These are phyloP conservation scores for Noccaea caerulescens DNA, from an alignment of 345 rosid species.

Conservation along the genomic window DNA sequence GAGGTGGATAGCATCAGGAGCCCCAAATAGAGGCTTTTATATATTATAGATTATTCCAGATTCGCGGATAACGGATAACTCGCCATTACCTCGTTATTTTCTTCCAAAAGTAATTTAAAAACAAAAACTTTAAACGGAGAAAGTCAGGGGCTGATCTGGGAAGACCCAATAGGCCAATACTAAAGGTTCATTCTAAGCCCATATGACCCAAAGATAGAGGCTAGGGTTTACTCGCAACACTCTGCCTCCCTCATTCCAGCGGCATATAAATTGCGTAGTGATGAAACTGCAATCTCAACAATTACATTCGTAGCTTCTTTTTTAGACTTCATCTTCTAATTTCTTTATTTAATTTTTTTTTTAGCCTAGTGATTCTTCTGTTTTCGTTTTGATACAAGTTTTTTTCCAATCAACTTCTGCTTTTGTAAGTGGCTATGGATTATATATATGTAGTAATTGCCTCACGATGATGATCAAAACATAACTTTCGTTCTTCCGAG, in stretches of 20 bases:
- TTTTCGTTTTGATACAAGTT: neutral
- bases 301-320: neutral
- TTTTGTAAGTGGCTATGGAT: neutral
- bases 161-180: conserved; percentile 1
- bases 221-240: too few species aligned
- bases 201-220: neutral
- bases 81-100: too few species aligned
- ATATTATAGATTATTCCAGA: too few species aligned
- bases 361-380: neutral
- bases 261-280: too few species aligned
- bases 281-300: too few species aligned
- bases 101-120: too few species aligned
- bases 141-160: neutral
- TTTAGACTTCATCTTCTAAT: neutral
- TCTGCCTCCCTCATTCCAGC: too few species aligned
- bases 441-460: conserved; percentile 6
- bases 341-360: neutral
- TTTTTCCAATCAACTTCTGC: neutral
- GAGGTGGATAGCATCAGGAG: too few species aligned
- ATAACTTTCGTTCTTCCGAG: conserved; percentile 49
- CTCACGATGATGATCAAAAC: conserved; percentile 44
- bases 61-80: too few species aligned
- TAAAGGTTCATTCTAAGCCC: conserved; percentile 7
- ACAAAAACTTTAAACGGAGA: neutral
- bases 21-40: too few species aligned